Percentiles rank a stretch among this genome's conserved stretches.
Evolutionary conservation across 768 basidiomycete species (phyloP).

Genomic region (Tricholomella constricta): DNA sequence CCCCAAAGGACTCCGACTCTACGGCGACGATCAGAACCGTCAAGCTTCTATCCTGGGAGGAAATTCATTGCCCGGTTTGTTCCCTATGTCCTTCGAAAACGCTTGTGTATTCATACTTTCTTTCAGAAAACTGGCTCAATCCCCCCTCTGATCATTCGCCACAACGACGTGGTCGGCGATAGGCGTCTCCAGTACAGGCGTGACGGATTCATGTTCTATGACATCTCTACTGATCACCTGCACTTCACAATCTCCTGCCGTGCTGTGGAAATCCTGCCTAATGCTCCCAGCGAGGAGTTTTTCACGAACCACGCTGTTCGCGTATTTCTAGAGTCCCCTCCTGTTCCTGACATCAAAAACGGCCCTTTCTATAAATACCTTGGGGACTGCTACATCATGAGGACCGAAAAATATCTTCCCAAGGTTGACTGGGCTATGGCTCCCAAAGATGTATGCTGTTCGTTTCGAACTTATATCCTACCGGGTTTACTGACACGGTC

Average conservation of each 20-base stretch:
- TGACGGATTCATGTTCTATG: conserved; percentile 16
- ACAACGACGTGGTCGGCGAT: conserved; percentile 12
- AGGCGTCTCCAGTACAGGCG: conserved; percentile 1
- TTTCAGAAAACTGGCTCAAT: conserved; percentile 5
- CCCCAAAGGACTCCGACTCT: background rate
- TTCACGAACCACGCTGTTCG: conserved; percentile 18
- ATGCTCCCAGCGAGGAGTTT: conserved; percentile 1
- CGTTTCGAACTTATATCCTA: background rate
- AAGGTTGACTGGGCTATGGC: conserved; percentile 6
- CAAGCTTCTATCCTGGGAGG: conserved; percentile 11
- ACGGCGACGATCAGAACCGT: background rate
- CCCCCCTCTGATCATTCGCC: conserved; percentile 13
- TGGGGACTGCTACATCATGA: conserved; percentile 16
- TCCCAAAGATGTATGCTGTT: conserved; percentile 7
- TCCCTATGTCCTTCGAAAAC: background rate
- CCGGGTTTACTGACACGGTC: background rate
- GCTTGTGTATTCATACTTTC: too few relatives aligned
- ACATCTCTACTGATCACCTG: conserved; percentile 8
- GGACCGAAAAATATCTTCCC: conserved; percentile 9
- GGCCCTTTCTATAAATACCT: conserved; percentile 15
- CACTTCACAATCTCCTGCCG: conserved; percentile 3
- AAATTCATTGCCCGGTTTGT: conserved; percentile 10
- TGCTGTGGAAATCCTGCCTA: conserved; percentile 4
- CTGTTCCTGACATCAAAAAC: conserved; percentile 2
- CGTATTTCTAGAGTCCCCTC: conserved; percentile 12